A percentile compares a stretch with the other conserved stretches of the same genome.
phyloP scores from a whole-genome alignment of 768 basidiomycete species.

The Boletus sp. region DNA sequence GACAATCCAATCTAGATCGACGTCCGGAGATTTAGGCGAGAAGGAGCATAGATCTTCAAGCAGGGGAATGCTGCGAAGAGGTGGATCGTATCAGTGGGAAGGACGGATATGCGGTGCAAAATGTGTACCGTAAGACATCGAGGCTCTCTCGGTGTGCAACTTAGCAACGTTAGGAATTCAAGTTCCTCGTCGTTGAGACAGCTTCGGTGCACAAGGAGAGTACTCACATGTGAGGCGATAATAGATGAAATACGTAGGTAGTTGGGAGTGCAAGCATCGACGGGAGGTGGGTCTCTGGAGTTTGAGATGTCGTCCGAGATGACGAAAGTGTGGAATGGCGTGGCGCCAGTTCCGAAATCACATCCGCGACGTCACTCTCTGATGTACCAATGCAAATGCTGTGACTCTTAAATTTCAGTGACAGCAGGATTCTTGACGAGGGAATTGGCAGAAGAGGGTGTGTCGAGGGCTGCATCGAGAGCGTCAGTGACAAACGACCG shows the following conservation, averaged over 20 bases:
- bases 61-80: slow-evolving; percentile 64
- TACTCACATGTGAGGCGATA: slow-evolving; percentile 15
- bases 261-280: slow-evolving; percentile 10
- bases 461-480: slow-evolving; percentile 22
- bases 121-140: slow-evolving; percentile 70
- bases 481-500: slow-evolving; percentile 21
- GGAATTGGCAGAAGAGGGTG: slow-evolving; percentile 17
- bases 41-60: slow-evolving; percentile 89
- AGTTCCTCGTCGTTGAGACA: slow-evolving; percentile 87
- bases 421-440: slow-evolving; percentile 19
- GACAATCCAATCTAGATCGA: slow-evolving; percentile 63
- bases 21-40: slow-evolving; percentile 57
- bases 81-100: not conserved
- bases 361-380: not conserved
- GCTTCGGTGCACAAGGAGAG: slow-evolving; percentile 36
- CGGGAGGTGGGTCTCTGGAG: slow-evolving; percentile 2
- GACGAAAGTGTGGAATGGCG: not conserved
- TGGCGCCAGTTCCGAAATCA: not conserved
- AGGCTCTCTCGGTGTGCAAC: slow-evolving; percentile 64
- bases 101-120: not conserved
- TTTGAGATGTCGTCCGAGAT: slow-evolving; percentile 1
- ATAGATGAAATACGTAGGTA: slow-evolving; percentile 16
- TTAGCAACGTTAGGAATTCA: slow-evolving; percentile 70
- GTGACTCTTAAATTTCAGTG: slow-evolving; percentile 19
- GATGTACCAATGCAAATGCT: not conserved